phyloP scores from a whole-genome alignment of 2,329 filamentous ascomycete species.

The Colletotrichum eremochloae region DNA sequence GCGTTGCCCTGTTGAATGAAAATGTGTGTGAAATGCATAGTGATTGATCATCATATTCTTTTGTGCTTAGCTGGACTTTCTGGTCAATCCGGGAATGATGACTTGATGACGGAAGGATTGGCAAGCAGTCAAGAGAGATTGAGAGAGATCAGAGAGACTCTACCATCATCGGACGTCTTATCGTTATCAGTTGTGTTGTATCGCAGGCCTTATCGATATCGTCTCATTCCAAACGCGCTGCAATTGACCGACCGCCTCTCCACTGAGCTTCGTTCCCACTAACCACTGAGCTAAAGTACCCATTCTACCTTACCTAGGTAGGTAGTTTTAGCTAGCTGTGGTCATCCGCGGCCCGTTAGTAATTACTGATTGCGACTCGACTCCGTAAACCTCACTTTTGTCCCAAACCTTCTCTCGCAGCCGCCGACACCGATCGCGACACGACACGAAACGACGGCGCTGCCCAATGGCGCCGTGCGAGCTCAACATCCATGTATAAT shows the following conservation, averaged over 20 bases:
- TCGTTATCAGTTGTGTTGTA: background rate
- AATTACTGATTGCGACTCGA: constrained; percentile 2
- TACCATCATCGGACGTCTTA: background rate
- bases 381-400: background rate
- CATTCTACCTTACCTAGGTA: too few relatives aligned
- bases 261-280: constrained; percentile 6
- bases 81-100: background rate
- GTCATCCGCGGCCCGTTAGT: too few relatives aligned
- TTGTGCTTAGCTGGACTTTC: background rate
- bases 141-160: background rate
- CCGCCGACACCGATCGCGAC: constrained; percentile 8
- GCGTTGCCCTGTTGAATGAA: background rate
- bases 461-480: constrained; percentile 51
- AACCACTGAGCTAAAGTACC: background rate
- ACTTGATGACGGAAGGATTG: background rate
- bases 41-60: background rate
- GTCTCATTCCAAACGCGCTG: background rate
- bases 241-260: background rate
- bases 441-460: constrained; percentile 20
- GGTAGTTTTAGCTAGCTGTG: background rate
- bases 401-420: background rate
- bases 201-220: background rate
- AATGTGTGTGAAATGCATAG: too few relatives aligned
- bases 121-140: background rate
- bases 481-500: constrained; percentile 61